phyloP scores from a whole-genome alignment of 352 stramenopile species.

The Globisporangium viniferum region DNA sequence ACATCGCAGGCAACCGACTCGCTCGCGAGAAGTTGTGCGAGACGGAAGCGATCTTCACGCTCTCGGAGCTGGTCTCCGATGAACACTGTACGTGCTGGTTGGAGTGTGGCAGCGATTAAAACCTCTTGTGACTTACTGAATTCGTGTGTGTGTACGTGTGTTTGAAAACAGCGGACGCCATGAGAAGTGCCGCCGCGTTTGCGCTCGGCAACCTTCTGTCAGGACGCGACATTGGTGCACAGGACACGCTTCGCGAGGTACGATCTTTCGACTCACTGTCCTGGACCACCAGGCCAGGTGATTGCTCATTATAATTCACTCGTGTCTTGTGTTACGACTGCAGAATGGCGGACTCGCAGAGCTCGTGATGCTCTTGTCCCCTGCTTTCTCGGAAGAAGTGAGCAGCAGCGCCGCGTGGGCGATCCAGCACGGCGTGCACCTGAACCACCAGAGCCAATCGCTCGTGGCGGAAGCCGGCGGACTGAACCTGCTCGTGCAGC shows the following conservation, averaged over 20 bases:
- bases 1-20: slow-evolving; percentile 37
- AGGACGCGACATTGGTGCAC: slow-evolving; percentile 46
- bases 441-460: slow-evolving; percentile 61
- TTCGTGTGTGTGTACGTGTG: background rate
- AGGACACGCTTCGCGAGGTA: slow-evolving; percentile 57
- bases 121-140: slow-evolving; percentile 11
- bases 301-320: background rate
- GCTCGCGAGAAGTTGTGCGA: slow-evolving; percentile 48
- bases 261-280: background rate
- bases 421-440: slow-evolving; percentile 63
- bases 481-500: slow-evolving; percentile 53
- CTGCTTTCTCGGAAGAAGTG: slow-evolving; percentile 61
- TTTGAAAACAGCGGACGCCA: slow-evolving; percentile 31
- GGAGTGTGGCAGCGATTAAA: background rate
- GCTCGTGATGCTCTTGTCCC: slow-evolving; percentile 62
- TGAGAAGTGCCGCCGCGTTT: slow-evolving; percentile 60
- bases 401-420: slow-evolving; percentile 71
- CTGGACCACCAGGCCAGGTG: background rate
- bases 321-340: background rate
- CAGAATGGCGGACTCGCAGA: slow-evolving; percentile 46
- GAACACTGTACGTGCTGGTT: slow-evolving; percentile 34
- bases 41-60: slow-evolving; percentile 36
- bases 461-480: slow-evolving; percentile 59
- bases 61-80: slow-evolving; percentile 45
- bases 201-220: slow-evolving; percentile 67